Evolutionary conservation across 1,139 yeast genomes (phyloP).

Genomic region (Kodamaea plutei): DNA sequence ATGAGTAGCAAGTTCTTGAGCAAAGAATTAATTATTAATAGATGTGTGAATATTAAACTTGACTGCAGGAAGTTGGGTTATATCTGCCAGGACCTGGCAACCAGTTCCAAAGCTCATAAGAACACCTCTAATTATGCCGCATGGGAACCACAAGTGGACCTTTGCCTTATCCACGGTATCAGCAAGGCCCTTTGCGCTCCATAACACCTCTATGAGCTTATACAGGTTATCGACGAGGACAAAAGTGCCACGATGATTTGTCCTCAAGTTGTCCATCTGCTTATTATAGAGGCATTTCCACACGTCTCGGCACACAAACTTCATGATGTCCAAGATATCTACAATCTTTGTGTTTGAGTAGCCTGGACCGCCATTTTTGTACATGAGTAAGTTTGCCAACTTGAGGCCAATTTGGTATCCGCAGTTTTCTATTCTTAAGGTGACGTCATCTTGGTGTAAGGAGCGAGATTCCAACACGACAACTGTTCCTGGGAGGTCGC

Average conservation of each 20-base stretch:
- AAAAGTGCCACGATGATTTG: constrained; percentile 86
- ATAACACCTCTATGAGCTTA: constrained; percentile 52
- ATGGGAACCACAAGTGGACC: constrained; percentile 71
- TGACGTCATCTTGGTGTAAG: constrained; percentile 48
- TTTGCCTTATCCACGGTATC: constrained; percentile 47
- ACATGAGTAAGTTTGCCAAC: constrained; percentile 67
- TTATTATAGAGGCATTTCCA: constrained; percentile 79
- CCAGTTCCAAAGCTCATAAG: constrained; percentile 67
- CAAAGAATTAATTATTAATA: constrained; percentile 30
- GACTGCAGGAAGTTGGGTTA: constrained; percentile 61
- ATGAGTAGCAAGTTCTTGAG: no score
- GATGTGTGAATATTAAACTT: constrained; percentile 68
- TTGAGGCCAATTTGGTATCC: constrained; percentile 77
- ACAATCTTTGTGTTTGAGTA: constrained; percentile 40
- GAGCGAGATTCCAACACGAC: constrained; percentile 33
- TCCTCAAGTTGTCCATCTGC: constrained; percentile 86
- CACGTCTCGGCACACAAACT: constrained; percentile 86
- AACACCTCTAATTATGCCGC: constrained; percentile 82
- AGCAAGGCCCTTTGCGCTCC: constrained; percentile 44
- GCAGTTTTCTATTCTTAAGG: constrained; percentile 57
- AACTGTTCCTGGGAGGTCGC: constrained; percentile 43
- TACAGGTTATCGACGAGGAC: constrained; percentile 70
- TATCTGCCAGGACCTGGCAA: constrained; percentile 64
- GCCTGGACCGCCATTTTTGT: constrained; percentile 32
- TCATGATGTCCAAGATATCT: constrained; percentile 78